Conservation (phyloP, 345 rosid genomes). For the Raphanus sativus region DNA sequence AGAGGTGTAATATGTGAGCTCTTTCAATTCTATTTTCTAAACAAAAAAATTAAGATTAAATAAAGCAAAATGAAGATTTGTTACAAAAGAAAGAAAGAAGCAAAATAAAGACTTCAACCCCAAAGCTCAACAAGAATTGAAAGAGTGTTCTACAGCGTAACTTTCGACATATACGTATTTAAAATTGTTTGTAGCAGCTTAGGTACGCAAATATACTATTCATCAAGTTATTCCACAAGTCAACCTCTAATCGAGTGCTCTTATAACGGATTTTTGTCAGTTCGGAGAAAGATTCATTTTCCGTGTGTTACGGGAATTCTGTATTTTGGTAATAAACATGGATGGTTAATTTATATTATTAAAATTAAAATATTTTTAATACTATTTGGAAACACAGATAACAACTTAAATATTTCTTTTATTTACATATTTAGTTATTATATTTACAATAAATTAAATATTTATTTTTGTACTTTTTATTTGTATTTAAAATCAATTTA, state of each 20-base stretch:
- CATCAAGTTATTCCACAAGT: neutral
- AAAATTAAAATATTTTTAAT: too few relatives aligned
- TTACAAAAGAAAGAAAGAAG: too few relatives aligned
- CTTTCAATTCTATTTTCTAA: neutral
- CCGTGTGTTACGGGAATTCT: neutral
- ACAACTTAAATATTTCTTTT: too few relatives aligned
- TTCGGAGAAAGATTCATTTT: neutral
- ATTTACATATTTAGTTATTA: too few relatives aligned
- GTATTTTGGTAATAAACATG: too few relatives aligned
- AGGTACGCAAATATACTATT: neutral
- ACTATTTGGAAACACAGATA: too few relatives aligned
- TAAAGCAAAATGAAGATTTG: neutral
- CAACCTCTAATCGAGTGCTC: slow-evolving; percentile 23
- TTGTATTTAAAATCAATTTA: too few relatives aligned
- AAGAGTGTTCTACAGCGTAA: neutral
- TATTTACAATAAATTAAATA: too few relatives aligned
- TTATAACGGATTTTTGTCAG: slow-evolving; percentile 14
- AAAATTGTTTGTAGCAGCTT: neutral
- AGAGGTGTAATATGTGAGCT: neutral
- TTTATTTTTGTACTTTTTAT: too few relatives aligned
- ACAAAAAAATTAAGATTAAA: neutral
- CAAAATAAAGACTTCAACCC: neutral
- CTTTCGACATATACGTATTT: neutral
- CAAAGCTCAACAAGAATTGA: neutral
- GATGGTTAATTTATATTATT: too few relatives aligned